Conservation (phyloP, 2,329 filamentous ascomycete species). For the Aspergillus flavus region DNA sequence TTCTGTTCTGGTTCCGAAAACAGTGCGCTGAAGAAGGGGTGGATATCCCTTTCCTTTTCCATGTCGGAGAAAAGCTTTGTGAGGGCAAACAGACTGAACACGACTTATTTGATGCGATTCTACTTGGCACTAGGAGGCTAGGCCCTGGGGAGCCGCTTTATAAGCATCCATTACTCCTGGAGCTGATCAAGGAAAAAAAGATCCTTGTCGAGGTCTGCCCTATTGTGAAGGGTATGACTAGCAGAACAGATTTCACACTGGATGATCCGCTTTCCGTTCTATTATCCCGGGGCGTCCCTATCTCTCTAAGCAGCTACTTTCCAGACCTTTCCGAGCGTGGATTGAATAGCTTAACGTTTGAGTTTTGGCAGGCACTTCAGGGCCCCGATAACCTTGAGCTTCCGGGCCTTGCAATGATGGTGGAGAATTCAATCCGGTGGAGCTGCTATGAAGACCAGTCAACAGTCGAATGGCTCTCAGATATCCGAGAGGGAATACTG, state of each 20-base stretch:
- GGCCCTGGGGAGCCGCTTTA: slow-evolving; percentile 86
- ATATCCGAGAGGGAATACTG: slow-evolving; percentile 72
- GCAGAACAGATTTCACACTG: slow-evolving; percentile 74
- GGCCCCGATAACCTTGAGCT: slow-evolving; percentile 90
- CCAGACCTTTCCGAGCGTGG: slow-evolving; percentile 86
- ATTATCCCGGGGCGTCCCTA: slow-evolving; percentile 79
- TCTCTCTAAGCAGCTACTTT: slow-evolving; percentile 86
- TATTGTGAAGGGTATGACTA: slow-evolving; percentile 84
- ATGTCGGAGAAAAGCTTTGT: slow-evolving; percentile 85
- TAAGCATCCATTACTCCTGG: slow-evolving; percentile 86
- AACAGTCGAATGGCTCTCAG: slow-evolving; percentile 69
- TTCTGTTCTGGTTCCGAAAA: slow-evolving; percentile 93
- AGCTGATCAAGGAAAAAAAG: slow-evolving; percentile 84
- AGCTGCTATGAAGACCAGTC: slow-evolving; percentile 82
- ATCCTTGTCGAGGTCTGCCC: slow-evolving; percentile 90
- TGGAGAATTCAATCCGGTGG: slow-evolving; percentile 92
- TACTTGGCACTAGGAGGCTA: slow-evolving; percentile 84
- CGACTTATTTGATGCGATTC: slow-evolving; percentile 86
- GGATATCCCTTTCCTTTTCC: slow-evolving; percentile 92
- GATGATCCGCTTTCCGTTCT: slow-evolving; percentile 81
- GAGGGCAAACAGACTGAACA: slow-evolving; percentile 74
- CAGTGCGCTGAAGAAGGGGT: slow-evolving; percentile 76
- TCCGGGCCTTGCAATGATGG: slow-evolving; percentile 80
- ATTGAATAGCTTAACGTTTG: slow-evolving; percentile 79
- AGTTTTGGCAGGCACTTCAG: slow-evolving; percentile 92